These are phyloP conservation scores for Polymyxa betae DNA, from an alignment of 208 protist species.

Conservation along the genomic window DNA sequence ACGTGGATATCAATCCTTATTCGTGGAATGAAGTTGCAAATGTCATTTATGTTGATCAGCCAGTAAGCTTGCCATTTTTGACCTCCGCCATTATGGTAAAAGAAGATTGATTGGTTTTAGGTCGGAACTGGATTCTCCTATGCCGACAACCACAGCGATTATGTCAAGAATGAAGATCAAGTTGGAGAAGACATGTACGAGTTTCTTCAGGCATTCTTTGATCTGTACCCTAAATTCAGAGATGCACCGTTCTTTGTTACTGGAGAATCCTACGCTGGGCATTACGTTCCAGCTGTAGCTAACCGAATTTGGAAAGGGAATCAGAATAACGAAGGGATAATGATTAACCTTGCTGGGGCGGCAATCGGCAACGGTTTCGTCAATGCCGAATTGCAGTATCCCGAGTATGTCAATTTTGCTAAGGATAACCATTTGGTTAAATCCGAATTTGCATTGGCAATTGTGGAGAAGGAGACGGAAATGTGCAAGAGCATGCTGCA, in stretches of 20 bases:
- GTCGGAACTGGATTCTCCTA: conserved; percentile 70
- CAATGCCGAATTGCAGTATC: conserved; percentile 47
- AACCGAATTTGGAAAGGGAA: conserved; percentile 63
- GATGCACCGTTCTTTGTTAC: conserved; percentile 63
- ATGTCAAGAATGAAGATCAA: conserved; percentile 53
- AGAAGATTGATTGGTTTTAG: no score
- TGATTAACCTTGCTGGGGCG: conserved; percentile 20
- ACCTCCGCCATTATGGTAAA: no score
- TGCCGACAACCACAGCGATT: neutral
- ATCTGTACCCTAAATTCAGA: conserved; percentile 55
- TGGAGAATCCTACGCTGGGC: conserved; percentile 71
- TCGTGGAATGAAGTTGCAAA: conserved; percentile 70
- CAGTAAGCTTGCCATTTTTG: conserved; percentile 20
- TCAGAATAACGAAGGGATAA: neutral
- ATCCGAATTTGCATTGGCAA: neutral
- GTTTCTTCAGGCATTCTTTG: conserved; percentile 65
- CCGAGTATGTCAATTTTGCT: neutral
- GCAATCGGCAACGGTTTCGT: conserved; percentile 54
- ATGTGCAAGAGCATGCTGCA: neutral
- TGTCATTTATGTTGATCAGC: conserved; percentile 70
- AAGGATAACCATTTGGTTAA: conserved; percentile 51
- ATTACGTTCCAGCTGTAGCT: conserved; percentile 69
- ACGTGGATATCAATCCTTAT: conserved; percentile 58
- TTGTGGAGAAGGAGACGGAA: neutral
- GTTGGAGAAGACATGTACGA: conserved; percentile 67